Conservation (phyloP, 352 stramenopile species). For the Pythium brachiatum region DNA sequence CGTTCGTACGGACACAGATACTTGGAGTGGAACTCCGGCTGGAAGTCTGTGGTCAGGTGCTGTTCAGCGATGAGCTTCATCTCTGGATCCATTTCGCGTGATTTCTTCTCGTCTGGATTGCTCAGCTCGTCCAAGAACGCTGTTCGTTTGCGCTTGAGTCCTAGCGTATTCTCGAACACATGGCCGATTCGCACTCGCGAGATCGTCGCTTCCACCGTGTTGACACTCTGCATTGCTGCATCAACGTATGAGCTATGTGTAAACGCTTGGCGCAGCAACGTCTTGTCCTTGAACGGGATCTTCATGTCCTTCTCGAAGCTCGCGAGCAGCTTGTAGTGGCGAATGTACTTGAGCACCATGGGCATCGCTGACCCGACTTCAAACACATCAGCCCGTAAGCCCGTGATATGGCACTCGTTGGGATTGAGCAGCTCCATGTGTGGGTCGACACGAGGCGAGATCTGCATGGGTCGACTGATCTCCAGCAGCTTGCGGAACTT, state of each 20-base stretch:
- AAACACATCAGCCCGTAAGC: constrained; percentile 75
- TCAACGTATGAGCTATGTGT: constrained; percentile 85
- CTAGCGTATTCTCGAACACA: constrained; percentile 60
- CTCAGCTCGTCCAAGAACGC: constrained; percentile 40
- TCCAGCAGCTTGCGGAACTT: constrained; percentile 51
- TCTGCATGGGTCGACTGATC: constrained; percentile 50
- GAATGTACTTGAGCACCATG: constrained; percentile 83
- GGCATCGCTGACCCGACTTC: constrained; percentile 82
- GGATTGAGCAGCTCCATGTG: constrained; percentile 42
- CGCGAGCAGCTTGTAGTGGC: constrained; percentile 63
- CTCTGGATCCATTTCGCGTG: constrained; percentile 33
- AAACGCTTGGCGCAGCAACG: constrained; percentile 79
- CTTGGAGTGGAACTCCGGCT: constrained; percentile 71
- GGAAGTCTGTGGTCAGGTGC: constrained; percentile 67
- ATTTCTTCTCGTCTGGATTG: constrained; percentile 16
- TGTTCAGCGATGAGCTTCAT: constrained; percentile 54
- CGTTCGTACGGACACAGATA: constrained; percentile 82
- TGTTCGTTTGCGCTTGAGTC: constrained; percentile 58
- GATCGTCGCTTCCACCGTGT: constrained; percentile 70
- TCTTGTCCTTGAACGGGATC: constrained; percentile 68
- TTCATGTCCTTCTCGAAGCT: constrained; percentile 66
- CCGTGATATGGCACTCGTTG: constrained; percentile 64
- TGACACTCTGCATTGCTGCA: constrained; percentile 81
- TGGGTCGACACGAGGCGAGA: constrained; percentile 60
- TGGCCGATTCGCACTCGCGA: constrained; percentile 75